Percentiles rank a stretch among this genome's conserved stretches.
Conservation (phyloP, 1,139 yeast genomes). For the Yamadazyma trypodendri region DNA sequence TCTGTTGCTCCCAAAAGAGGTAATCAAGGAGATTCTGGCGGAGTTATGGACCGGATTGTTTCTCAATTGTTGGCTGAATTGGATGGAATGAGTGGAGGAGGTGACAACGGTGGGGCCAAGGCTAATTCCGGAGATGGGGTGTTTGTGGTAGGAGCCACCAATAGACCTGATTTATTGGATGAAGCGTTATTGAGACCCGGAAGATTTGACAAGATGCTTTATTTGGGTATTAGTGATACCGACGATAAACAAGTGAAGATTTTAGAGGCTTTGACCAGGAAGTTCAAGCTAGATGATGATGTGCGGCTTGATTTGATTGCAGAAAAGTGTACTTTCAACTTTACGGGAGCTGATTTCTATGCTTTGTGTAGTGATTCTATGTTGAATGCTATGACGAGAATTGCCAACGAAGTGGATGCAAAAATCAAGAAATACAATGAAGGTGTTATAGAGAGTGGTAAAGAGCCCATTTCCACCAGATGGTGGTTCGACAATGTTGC, state of each 20-base stretch:
- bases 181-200: slow-evolving; percentile 96
- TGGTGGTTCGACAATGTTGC: slow-evolving; percentile 94
- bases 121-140: slow-evolving; percentile 89
- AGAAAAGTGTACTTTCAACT: slow-evolving; percentile 75
- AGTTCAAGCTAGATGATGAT: slow-evolving; percentile 61
- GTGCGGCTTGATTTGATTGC: slow-evolving; percentile 67
- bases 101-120: slow-evolving; percentile 81
- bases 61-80: slow-evolving; percentile 91
- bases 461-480: slow-evolving; percentile 55
- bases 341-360: slow-evolving; percentile 96
- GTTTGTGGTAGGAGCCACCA: slow-evolving; percentile 96
- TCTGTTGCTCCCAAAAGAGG: slow-evolving; percentile 98
- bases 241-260: slow-evolving; percentile 85
- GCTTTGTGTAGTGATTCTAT: slow-evolving; percentile 94
- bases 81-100: slow-evolving; percentile 84
- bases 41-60: slow-evolving; percentile 97
- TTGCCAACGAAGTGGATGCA: slow-evolving; percentile 72
- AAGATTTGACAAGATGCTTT: slow-evolving; percentile 90
- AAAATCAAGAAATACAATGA: slow-evolving; percentile 58
- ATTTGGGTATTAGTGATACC: slow-evolving; percentile 89
- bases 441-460: slow-evolving; percentile 24
- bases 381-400: slow-evolving; percentile 92
- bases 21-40: slow-evolving; percentile 97
- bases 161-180: slow-evolving; percentile 90
- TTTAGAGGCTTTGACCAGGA: slow-evolving; percentile 83